These are phyloP conservation scores for Rossbeevera mucosa DNA, from an alignment of 768 basidiomycete species.

Conservation along the genomic window DNA sequence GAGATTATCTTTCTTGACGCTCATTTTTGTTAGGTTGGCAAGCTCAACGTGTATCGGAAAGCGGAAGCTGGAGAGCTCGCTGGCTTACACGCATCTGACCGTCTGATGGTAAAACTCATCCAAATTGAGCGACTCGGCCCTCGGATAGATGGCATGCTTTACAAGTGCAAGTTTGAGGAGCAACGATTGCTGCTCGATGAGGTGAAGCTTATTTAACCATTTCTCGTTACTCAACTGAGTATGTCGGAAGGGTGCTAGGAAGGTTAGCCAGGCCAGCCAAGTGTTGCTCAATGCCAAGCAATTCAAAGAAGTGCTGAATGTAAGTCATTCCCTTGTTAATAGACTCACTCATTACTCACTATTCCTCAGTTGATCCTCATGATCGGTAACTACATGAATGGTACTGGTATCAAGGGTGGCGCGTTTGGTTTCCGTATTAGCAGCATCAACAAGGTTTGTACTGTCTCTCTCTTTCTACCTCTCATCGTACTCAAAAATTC, in stretches of 20 bases:
- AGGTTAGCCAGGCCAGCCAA: slow-evolving; percentile 76
- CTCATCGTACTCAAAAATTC: slow-evolving; percentile 2
- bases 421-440: slow-evolving; percentile 96
- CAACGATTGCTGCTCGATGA: slow-evolving; percentile 78
- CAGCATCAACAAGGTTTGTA: slow-evolving; percentile 88
- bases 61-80: slow-evolving; percentile 83
- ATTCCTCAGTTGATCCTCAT: slow-evolving; percentile 72
- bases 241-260: slow-evolving; percentile 62
- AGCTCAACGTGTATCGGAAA: slow-evolving; percentile 84
- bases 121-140: slow-evolving; percentile 86
- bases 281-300: slow-evolving; percentile 74
- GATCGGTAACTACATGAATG: slow-evolving; percentile 98
- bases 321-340: slow-evolving; percentile 32
- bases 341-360: slow-evolving; percentile 2
- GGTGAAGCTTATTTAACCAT: slow-evolving; percentile 33
- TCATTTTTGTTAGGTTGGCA: slow-evolving; percentile 58
- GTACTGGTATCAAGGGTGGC: slow-evolving; percentile 91
- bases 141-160: slow-evolving; percentile 94
- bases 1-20: neutral
- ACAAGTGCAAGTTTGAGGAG: slow-evolving; percentile 84
- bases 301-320: slow-evolving; percentile 88
- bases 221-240: slow-evolving; percentile 4
- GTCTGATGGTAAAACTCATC: slow-evolving; percentile 95
- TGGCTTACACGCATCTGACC: slow-evolving; percentile 88
- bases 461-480: neutral